Evolutionary conservation across 345 rosid species (phyloP), one percentile per base, ranked within the genome.

Genomic region (Aquilaria sinensis): DNA sequence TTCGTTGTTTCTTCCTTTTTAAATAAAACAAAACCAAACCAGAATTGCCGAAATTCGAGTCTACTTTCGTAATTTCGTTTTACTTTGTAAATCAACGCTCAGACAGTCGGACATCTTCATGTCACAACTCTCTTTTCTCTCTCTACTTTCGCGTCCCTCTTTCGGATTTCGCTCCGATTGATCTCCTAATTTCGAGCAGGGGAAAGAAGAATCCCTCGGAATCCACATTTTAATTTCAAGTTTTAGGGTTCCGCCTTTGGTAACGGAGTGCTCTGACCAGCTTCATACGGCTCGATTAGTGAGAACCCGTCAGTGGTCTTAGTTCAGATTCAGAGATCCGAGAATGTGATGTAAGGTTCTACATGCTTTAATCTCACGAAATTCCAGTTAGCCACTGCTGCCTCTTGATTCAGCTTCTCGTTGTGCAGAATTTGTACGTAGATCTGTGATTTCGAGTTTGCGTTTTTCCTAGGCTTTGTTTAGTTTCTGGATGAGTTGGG

Each of bases 371-470:
- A 46, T 29, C n/a, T 58, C 29, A n/a, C n/a, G 31, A 55, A 32
- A 45, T 65, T 51, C 32, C 15, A 57, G 43, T 49, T 47, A 16
- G 31, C 56, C 6, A 15, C 33, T 52, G 15, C 32, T n/a, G 32
- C 47, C 51, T 5, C 49, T 58, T 63, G 48, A 54, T 70, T 37
- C 31, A 7, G 53, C 49, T 14, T 41, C 12, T 31, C 11, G 46
- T 53, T 29, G 31, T 64, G 56, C 31, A 49, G 41, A 49, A 46
- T 56, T 53, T 51, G 55, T 45, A 47, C 23, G 63, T 70, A 77
- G 81, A 80, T 80, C 80, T 77, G 75, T 57, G 50, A 65, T 62
- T 31, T 32, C 30, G 58, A 53, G 23, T 49, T 52, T 16, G 29
- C 59, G 37, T 53, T 58, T 61, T 70, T 64, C 7, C 53, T 62